phyloP scores from a whole-genome alignment of 2,329 filamentous ascomycete genomes.

The Aureobasidium sp. region DNA sequence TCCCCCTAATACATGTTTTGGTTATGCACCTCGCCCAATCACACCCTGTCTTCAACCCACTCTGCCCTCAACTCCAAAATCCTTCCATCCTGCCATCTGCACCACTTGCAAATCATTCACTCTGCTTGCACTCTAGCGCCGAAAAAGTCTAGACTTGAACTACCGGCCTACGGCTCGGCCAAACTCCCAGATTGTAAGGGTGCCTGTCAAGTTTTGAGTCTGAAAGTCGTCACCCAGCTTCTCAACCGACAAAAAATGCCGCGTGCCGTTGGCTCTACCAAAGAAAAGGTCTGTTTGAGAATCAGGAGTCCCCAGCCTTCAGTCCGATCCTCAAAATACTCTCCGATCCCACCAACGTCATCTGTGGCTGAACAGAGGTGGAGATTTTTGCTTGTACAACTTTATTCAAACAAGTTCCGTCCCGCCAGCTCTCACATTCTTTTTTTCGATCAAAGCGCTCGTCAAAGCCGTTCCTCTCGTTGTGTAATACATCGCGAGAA shows the following conservation, averaged over 20 bases:
- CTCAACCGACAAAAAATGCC: slow-evolving; percentile 7
- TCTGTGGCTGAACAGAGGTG: slow-evolving; percentile 4
- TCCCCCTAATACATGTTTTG: not conserved
- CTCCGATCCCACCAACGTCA: slow-evolving; percentile 5
- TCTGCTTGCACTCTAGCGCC: not conserved
- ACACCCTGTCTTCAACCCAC: slow-evolving; percentile 4
- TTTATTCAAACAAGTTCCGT: not conserved
- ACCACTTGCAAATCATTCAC: slow-evolving; percentile 12
- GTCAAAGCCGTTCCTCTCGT: not conserved
- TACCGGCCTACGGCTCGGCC: slow-evolving; percentile 5
- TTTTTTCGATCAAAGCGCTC: not conserved
- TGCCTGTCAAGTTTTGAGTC: slow-evolving; percentile 10
- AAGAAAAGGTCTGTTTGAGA: slow-evolving; percentile 1
- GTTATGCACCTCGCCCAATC: slow-evolving; percentile 10
- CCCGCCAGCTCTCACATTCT: not conserved
- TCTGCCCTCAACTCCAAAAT: not conserved
- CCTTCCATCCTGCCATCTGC: not conserved
- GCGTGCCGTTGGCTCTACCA: slow-evolving; percentile 10
- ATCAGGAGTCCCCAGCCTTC: slow-evolving; percentile 8
- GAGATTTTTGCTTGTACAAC: slow-evolving; percentile 15
- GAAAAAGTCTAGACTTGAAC: slow-evolving; percentile 12
- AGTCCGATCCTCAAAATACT: slow-evolving; percentile 1
- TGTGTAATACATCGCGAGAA: not conserved
- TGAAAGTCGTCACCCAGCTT: not conserved
- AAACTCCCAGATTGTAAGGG: slow-evolving; percentile 14